A percentile compares a stretch with the other conserved stretches of the same genome.
These are phyloP conservation scores for Thalassiosira profunda DNA, from an alignment of 108 stramenopile species.

Conservation along the genomic window DNA sequence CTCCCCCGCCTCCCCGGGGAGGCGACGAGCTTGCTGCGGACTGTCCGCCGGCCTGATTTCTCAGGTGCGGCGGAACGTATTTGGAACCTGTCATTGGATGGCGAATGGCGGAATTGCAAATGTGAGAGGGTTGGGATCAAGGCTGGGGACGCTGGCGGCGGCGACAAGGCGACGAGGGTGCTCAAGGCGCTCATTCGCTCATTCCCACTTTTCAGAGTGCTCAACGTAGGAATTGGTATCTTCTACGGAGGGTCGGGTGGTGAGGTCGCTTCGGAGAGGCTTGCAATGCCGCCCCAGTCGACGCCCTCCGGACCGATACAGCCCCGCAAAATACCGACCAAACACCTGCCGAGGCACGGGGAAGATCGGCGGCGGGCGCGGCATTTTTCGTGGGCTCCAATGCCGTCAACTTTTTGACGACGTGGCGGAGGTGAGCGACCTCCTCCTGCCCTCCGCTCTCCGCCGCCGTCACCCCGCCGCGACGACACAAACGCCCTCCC, in stretches of 20 bases:
- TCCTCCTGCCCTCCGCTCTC: no score
- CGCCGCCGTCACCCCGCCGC: no score
- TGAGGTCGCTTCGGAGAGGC: not conserved
- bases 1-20: slow-evolving; percentile 6
- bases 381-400: no score
- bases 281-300: not conserved
- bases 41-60: slow-evolving; percentile 63
- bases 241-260: not conserved
- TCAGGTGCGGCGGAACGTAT: slow-evolving; percentile 96
- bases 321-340: not conserved
- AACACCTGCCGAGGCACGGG: no score
- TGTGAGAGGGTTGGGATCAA: not conserved
- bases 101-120: not conserved
- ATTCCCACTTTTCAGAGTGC: not conserved
- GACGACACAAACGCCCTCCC: no score
- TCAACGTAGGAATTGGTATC: slow-evolving; percentile 1
- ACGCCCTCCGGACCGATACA: not conserved
- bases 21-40: slow-evolving; percentile 14
- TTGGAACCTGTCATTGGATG: slow-evolving; percentile 69
- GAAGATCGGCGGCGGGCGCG: no score
- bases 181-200: not conserved
- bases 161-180: no score
- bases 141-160: no score
- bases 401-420: no score
- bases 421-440: no score